Evolutionary conservation across 2,329 filamentous ascomycete genomes (phyloP).

Genomic region (Bimuria novae-zelandiae): DNA sequence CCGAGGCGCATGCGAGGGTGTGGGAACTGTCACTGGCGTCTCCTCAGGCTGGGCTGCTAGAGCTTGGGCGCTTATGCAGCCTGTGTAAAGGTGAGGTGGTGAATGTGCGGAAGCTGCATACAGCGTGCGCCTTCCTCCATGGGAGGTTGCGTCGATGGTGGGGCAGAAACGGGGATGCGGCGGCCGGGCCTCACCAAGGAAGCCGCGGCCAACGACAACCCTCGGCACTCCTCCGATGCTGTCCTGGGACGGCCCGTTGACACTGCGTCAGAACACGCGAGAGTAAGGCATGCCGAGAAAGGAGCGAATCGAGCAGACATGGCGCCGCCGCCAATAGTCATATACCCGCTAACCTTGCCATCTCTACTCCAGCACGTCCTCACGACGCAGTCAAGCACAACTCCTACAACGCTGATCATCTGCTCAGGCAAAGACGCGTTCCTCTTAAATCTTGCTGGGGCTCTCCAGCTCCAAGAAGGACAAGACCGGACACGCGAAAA

Average conservation of each 20-base stretch:
- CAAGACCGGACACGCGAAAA: constrained; percentile 10
- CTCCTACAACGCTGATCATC: constrained; percentile 71
- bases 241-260: background rate
- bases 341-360: constrained; percentile 46
- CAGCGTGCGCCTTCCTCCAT: background rate
- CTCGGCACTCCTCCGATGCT: background rate
- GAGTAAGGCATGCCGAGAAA: constrained; percentile 12
- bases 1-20: constrained; percentile 19
- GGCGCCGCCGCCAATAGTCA: constrained; percentile 40
- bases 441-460: constrained; percentile 60
- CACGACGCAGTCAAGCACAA: constrained; percentile 50
- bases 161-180: constrained; percentile 13
- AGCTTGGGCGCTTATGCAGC: constrained; percentile 33
- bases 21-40: constrained; percentile 18
- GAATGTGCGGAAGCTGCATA: constrained; percentile 23
- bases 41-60: constrained; percentile 15
- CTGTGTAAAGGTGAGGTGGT: constrained; percentile 23
- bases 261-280: background rate
- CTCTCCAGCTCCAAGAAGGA: constrained; percentile 45
- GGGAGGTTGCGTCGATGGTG: constrained; percentile 9
- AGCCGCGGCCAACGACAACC: background rate
- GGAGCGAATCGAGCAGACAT: constrained; percentile 11
- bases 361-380: constrained; percentile 69
- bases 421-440: constrained; percentile 71
- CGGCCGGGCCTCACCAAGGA: background rate